Evolutionary conservation across 2,329 filamentous ascomycete species (phyloP).

Genomic region (Stachybotrys echinatus): DNA sequence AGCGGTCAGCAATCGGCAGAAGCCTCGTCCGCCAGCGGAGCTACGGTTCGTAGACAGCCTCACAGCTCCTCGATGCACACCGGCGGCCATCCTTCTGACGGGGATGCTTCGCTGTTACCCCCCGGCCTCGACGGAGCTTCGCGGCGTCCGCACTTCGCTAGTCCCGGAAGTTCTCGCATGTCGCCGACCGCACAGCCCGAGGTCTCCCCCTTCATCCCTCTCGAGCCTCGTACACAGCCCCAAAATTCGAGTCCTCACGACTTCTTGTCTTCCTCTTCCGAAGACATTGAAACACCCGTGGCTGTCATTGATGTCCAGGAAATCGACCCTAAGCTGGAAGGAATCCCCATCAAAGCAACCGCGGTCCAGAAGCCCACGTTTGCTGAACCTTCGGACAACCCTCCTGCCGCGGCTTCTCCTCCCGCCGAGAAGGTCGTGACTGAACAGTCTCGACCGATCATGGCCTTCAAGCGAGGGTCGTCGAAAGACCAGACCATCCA

Average conservation of each 20-base stretch:
- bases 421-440: constrained; percentile 12
- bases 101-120: constrained; percentile 16
- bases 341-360: constrained; percentile 49
- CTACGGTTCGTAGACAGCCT: not conserved
- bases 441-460: constrained; percentile 1
- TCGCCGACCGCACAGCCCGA: constrained; percentile 29
- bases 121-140: constrained; percentile 27
- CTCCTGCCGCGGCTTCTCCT: constrained; percentile 21
- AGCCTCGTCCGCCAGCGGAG: constrained; percentile 10
- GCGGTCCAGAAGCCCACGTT: constrained; percentile 50
- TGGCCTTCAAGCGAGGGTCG: constrained; percentile 16
- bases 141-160: constrained; percentile 27
- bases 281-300: constrained; percentile 24
- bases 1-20: constrained; percentile 14
- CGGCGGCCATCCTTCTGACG: not conserved
- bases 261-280: constrained; percentile 27
- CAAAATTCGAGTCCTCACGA: constrained; percentile 27
- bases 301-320: constrained; percentile 52
- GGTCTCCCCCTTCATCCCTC: constrained; percentile 29
- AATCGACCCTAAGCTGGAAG: constrained; percentile 55
- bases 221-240: constrained; percentile 40
- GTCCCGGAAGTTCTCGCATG: constrained; percentile 21
- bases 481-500: constrained; percentile 39
- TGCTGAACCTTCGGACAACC: constrained; percentile 24
- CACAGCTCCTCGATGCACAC: not conserved